Evolutionary conservation across 1,284 basidiomycete species (phyloP).

Genomic region (Cryptococcus amylolentus): DNA sequence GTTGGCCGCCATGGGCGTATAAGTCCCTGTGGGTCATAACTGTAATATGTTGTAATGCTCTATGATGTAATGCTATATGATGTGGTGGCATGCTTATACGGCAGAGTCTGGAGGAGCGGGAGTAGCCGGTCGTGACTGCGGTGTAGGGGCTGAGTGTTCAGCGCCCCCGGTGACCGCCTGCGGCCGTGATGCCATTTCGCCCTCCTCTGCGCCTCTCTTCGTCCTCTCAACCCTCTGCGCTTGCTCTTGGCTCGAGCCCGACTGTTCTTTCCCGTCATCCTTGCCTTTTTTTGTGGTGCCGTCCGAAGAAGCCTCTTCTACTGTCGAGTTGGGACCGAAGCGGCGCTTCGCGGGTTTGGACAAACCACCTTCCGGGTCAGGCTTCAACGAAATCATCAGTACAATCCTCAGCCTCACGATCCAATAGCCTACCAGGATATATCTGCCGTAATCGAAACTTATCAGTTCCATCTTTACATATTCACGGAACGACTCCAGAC

Average conservation of each 20-base stretch:
- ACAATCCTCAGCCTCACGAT: no score
- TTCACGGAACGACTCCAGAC: conserved; percentile 5
- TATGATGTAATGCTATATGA: neutral
- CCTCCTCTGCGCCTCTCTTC: no score
- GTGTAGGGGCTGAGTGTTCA: neutral
- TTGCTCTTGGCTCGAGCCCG: no score
- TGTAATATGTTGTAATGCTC: neutral
- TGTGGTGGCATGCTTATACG: neutral
- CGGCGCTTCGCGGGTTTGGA: no score
- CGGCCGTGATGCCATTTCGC: no score
- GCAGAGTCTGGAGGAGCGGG: neutral
- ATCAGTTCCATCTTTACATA: conserved; percentile 13
- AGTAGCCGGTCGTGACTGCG: neutral
- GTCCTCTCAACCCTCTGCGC: no score
- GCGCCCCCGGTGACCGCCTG: neutral
- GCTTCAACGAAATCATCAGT: no score
- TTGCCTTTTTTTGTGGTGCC: no score
- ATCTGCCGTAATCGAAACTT: conserved; percentile 3
- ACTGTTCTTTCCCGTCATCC: no score
- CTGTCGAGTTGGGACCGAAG: no score
- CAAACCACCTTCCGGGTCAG: no score
- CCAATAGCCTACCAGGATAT: conserved; percentile 5
- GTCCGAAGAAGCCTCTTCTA: no score
- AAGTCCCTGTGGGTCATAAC: neutral
- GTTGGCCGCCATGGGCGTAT: conserved; percentile 46